phyloP scores from a whole-genome alignment of 305 asterid genomes.

The Fraxinus angustifolia region DNA sequence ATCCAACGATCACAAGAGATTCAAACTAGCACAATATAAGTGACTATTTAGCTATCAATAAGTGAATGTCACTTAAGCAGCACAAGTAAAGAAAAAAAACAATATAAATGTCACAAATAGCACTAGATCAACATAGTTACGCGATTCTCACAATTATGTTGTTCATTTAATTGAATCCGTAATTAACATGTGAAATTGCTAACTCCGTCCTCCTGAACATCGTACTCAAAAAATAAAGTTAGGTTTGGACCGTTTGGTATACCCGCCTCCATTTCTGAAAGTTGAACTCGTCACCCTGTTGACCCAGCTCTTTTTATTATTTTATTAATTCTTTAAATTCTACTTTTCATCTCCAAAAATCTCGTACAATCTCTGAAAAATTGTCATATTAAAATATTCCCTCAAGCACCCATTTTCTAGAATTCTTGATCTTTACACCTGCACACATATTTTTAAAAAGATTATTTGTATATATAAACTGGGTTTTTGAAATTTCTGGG shows the following conservation, averaged over 20 bases:
- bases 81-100: too few species aligned
- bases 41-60: too few species aligned
- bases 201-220: not conserved
- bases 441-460: not conserved
- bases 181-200: not conserved
- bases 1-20: too few species aligned
- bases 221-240: not conserved
- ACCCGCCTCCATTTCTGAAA: not conserved
- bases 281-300: conserved; percentile 22
- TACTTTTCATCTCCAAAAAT: not conserved
- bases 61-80: too few species aligned
- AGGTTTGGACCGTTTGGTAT: not conserved
- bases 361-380: not conserved
- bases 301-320: conserved; percentile 23
- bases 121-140: too few species aligned
- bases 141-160: too few species aligned
- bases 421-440: not conserved
- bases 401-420: not conserved
- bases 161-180: too few species aligned
- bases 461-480: not conserved
- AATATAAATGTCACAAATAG: too few species aligned
- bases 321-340: not conserved
- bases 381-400: not conserved
- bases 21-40: too few species aligned
- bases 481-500: conserved; percentile 9